These are phyloP conservation scores for Erythrophleum fordii DNA, from an alignment of 306 rosid species.

Conservation along the genomic window DNA sequence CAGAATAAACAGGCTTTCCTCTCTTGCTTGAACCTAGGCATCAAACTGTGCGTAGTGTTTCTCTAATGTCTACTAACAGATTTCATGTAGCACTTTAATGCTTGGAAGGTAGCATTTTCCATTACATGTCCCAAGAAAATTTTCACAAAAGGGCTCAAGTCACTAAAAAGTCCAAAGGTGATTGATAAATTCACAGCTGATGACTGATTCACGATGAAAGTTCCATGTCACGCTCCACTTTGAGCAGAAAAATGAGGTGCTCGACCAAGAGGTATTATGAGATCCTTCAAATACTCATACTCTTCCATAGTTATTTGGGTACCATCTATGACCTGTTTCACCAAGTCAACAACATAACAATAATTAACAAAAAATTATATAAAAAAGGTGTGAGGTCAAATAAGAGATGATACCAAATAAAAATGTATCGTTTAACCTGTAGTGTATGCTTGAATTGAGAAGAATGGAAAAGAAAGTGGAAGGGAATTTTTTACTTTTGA, in stretches of 20 bases:
- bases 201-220: conserved; percentile 12
- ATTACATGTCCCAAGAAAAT: background rate
- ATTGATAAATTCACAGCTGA: background rate
- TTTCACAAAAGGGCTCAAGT: background rate
- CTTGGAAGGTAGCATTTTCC: conserved; percentile 22
- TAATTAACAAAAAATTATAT: conserved; percentile 10
- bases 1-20: background rate
- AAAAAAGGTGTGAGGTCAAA: background rate
- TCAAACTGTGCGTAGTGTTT: background rate
- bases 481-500: background rate
- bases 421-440: background rate
- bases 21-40: background rate
- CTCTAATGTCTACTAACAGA: conserved; percentile 26
- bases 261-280: conserved; percentile 80
- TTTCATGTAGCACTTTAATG: conserved; percentile 16
- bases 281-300: conserved; percentile 77
- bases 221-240: conserved; percentile 65
- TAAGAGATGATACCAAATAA: conserved; percentile 10
- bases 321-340: conserved; percentile 73
- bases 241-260: conserved; percentile 75
- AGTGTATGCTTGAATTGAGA: background rate
- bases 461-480: background rate
- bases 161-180: background rate
- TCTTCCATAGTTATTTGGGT: conserved; percentile 67
- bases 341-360: conserved; percentile 35